A percentile compares a stretch with the other conserved stretches of the same genome.
These are phyloP conservation scores for Filobasidium wieringae DNA, from an alignment of 768 basidiomycete genomes.

Conservation along the genomic window DNA sequence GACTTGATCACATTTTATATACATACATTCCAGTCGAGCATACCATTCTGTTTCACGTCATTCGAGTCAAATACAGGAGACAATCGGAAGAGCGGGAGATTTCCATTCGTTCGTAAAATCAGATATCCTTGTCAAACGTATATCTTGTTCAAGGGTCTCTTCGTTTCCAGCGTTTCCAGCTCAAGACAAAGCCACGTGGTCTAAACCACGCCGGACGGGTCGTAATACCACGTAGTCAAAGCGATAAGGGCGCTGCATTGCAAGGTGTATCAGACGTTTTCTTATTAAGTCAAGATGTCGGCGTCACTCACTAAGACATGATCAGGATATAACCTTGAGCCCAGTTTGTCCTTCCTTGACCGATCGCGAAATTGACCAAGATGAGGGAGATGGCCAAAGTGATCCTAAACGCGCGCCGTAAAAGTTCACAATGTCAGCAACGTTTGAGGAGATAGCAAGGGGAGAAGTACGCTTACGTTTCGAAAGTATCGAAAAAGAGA, in stretches of 20 bases:
- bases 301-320: constrained; percentile 6
- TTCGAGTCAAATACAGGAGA: too few relatives aligned
- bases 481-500: constrained; percentile 78
- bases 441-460: background rate
- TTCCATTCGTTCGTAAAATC: too few relatives aligned
- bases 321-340: constrained; percentile 11
- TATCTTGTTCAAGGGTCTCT: too few relatives aligned
- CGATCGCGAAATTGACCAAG: constrained; percentile 68
- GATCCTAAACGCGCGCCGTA: constrained; percentile 39
- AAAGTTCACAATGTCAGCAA: background rate
- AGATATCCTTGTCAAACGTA: too few relatives aligned
- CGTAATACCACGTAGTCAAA: constrained; percentile 17
- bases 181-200: too few relatives aligned
- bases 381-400: constrained; percentile 47
- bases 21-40: too few relatives aligned
- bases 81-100: too few relatives aligned
- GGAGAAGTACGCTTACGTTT: constrained; percentile 51
- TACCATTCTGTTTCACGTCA: too few relatives aligned
- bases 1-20: too few relatives aligned
- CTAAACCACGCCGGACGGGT: too few relatives aligned
- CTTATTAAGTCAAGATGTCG: background rate
- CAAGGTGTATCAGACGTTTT: background rate
- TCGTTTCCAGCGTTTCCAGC: too few relatives aligned
- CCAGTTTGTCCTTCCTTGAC: constrained; percentile 47
- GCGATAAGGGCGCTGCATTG: background rate